Conservation (phyloP, 495 filamentous ascomycete species). For the Penicillium atrosanguineum region DNA sequence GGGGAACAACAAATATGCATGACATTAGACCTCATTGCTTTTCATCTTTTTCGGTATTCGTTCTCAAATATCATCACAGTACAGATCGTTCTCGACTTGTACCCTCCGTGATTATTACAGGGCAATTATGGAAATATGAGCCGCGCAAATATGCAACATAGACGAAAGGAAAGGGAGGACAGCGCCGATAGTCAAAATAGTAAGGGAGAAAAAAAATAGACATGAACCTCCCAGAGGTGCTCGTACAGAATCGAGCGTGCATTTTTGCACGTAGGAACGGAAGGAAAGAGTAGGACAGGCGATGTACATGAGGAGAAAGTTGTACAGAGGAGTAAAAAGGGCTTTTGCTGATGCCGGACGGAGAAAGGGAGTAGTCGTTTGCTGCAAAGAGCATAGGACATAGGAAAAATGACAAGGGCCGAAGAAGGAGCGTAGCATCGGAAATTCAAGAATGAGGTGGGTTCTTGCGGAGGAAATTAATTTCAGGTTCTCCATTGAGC, state of each 20-base stretch:
- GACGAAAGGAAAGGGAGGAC: conserved; percentile 14
- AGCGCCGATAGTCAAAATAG: conserved; percentile 10
- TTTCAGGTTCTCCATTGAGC: neutral
- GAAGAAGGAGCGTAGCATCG: neutral
- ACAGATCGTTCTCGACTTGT: conserved; percentile 10
- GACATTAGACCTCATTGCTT: conserved; percentile 21
- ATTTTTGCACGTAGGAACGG: conserved; percentile 10
- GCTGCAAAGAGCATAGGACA: conserved; percentile 1
- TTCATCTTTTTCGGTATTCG: conserved; percentile 19
- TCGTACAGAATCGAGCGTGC: conserved; percentile 7
- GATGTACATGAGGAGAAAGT: conserved; percentile 28
- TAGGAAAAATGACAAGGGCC: conserved; percentile 3
- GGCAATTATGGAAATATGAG: conserved; percentile 27
- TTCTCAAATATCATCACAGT: conserved; percentile 18
- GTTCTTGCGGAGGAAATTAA: neutral
- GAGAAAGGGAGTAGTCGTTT: conserved; percentile 4
- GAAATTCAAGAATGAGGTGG: neutral
- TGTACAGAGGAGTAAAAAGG: conserved; percentile 23
- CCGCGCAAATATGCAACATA: conserved; percentile 30
- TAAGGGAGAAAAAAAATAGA: conserved; percentile 17
- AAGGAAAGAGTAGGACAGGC: conserved; percentile 5
- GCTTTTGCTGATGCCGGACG: conserved; percentile 12
- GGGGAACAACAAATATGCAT: conserved; percentile 14
- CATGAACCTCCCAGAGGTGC: conserved; percentile 10
- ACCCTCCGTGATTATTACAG: conserved; percentile 24